Conservation (phyloP, 768 basidiomycete genomes). For the Cyclocybe cylindracea region DNA sequence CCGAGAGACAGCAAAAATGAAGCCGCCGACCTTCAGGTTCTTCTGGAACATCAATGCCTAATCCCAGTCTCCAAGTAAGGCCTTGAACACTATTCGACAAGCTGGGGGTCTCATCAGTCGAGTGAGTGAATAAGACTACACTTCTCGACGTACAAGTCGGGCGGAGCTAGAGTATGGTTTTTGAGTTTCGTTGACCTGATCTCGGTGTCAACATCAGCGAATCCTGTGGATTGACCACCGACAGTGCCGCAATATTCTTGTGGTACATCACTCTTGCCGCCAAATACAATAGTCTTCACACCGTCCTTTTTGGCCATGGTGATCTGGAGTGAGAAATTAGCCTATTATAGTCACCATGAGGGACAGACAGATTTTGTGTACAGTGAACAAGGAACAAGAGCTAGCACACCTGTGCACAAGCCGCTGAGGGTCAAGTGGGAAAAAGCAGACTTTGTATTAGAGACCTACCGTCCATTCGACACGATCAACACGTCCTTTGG, state of each 20-base stretch:
- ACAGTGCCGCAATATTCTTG: slow-evolving; percentile 66
- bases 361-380: slow-evolving; percentile 19
- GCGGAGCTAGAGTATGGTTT: slow-evolving; percentile 55
- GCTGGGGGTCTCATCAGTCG: slow-evolving; percentile 23
- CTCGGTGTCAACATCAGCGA: slow-evolving; percentile 59
- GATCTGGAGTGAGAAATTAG: slow-evolving; percentile 35
- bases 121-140: not conserved
- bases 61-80: slow-evolving; percentile 65
- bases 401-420: slow-evolving; percentile 40
- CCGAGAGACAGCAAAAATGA: not conserved
- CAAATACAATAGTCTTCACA: slow-evolving; percentile 57
- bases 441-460: not conserved
- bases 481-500: slow-evolving; percentile 51
- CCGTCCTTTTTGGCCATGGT: slow-evolving; percentile 63
- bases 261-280: slow-evolving; percentile 44
- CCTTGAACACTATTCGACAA: slow-evolving; percentile 59
- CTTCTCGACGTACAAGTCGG: slow-evolving; percentile 51
- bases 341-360: not conserved
- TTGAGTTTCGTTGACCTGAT: slow-evolving; percentile 59
- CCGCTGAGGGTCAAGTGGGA: not conserved
- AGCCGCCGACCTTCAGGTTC: slow-evolving; percentile 53
- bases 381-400: slow-evolving; percentile 48
- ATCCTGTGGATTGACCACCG: slow-evolving; percentile 62
- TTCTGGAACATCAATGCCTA: slow-evolving; percentile 50
- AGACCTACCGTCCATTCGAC: slow-evolving; percentile 50